These are phyloP conservation scores for Letharia lupina DNA, from an alignment of 495 filamentous ascomycete species.

Conservation along the genomic window DNA sequence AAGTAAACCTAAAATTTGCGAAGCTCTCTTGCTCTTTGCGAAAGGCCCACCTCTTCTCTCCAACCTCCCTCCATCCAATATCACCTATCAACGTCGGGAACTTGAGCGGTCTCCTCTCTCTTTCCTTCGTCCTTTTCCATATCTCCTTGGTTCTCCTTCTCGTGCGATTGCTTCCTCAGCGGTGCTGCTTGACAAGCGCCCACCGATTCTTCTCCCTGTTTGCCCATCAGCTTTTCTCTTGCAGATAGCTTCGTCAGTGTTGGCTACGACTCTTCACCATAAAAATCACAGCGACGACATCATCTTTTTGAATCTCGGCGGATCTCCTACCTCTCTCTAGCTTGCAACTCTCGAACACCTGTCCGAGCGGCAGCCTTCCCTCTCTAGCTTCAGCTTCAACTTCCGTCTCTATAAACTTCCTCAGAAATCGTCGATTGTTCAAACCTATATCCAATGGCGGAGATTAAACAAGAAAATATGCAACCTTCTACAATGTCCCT, in stretches of 20 bases:
- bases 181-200: slow-evolving; percentile 21
- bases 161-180: slow-evolving; percentile 17
- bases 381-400: slow-evolving; percentile 17
- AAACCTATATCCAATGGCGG: slow-evolving; percentile 17
- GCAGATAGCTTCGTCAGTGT: slow-evolving; percentile 15
- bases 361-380: slow-evolving; percentile 6
- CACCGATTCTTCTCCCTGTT: slow-evolving; percentile 26
- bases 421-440: slow-evolving; percentile 11
- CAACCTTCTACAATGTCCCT: slow-evolving; percentile 43
- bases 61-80: slow-evolving; percentile 10
- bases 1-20: slow-evolving; percentile 24
- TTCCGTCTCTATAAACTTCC: slow-evolving; percentile 10
- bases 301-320: slow-evolving; percentile 6
- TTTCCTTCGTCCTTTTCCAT: slow-evolving; percentile 25
- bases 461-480: slow-evolving; percentile 20
- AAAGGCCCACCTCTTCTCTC: slow-evolving; percentile 21
- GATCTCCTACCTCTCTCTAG: slow-evolving; percentile 9
- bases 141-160: slow-evolving; percentile 25
- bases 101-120: slow-evolving; percentile 22
- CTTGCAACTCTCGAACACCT: slow-evolving; percentile 13
- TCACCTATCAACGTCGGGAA: slow-evolving; percentile 13
- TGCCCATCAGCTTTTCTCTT: slow-evolving; percentile 32
- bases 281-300: slow-evolving; percentile 6
- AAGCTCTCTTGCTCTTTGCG: slow-evolving; percentile 10
- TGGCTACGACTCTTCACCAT: slow-evolving; percentile 8